Evolutionary conservation across 1,284 basidiomycete genomes (phyloP).

Genomic region (Sanghuangporus weigelae): DNA sequence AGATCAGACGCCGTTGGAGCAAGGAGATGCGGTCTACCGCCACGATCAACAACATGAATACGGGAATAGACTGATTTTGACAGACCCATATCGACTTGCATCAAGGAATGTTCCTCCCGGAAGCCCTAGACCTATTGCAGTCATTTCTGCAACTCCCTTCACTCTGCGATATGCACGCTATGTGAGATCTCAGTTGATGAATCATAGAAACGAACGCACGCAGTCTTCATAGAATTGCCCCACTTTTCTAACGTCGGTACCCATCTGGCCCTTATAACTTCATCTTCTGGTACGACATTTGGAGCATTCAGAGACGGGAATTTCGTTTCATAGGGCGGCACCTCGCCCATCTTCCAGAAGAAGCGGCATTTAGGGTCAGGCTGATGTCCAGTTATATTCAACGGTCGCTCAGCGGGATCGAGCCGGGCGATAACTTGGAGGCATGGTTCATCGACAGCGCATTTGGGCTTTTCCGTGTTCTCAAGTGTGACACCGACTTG

Average conservation of each 20-base stretch:
- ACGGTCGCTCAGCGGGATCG: slow-evolving; percentile 70
- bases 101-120: slow-evolving; percentile 61
- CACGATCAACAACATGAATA: background rate
- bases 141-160: slow-evolving; percentile 77
- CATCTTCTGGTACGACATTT: slow-evolving; percentile 70
- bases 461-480: slow-evolving; percentile 90
- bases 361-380: slow-evolving; percentile 92
- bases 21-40: slow-evolving; percentile 72
- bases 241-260: slow-evolving; percentile 69
- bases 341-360: slow-evolving; percentile 83
- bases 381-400: slow-evolving; percentile 72
- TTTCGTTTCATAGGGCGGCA: slow-evolving; percentile 71
- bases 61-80: slow-evolving; percentile 6
- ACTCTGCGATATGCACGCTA: slow-evolving; percentile 45
- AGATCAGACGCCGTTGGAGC: slow-evolving; percentile 91
- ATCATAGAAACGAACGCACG: slow-evolving; percentile 46
- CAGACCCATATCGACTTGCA: slow-evolving; percentile 78
- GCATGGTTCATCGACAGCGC: slow-evolving; percentile 73
- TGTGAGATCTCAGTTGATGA: background rate
- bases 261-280: slow-evolving; percentile 58
- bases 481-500: slow-evolving; percentile 86
- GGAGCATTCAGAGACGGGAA: slow-evolving; percentile 73
- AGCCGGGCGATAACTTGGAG: slow-evolving; percentile 65
- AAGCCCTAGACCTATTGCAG: slow-evolving; percentile 74
- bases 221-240: slow-evolving; percentile 80